Evolutionary conservation across 441 rosid species (phyloP), one percentile per base, ranked within the genome.

Genomic region (Populus hybrid): DNA sequence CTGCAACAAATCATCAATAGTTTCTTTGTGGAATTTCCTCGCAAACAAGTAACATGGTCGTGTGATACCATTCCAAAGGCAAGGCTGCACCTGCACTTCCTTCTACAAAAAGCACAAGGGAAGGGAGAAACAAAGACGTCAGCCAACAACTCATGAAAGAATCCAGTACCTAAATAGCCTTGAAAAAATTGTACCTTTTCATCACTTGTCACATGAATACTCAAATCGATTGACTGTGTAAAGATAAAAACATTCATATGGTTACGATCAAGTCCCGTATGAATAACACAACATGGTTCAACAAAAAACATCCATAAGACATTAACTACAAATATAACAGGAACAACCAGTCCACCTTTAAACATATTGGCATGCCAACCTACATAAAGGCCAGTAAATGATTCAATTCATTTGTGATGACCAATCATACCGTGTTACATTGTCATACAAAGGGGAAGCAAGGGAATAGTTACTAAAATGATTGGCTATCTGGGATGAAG

Each of bases 41-140:
- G 97, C 99, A 7, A 94, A 94, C 57, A 95, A 86, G 89, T 90
- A 91, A 75, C 99, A 95, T 0, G 99, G 99, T 23, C 97, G 90
- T 74, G 85, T 86, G 64, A 88, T 92, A 18, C 99, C 98, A 46
- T 94, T 95, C 99, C 99, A 95, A 65, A 87, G 76, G 81, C 98
- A 94, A 34, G 91, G 89, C 81, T 87, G 87, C 36, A 83, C 77
- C 81, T 84, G 85, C 80, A 83, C 93, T 70, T 87, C 86, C 84
- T 83, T 90, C 90, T 90, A 89, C 70, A 76, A 65, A 80, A 69
- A 28, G 32, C 38, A 38, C 38, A 40, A 69, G 32, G 34, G 50
- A 68, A 61, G 24, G 78, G 26, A 72, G 18, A 6, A 20, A 36
- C 5, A 14, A 18, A 59, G 14, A 36, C 2, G 67, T 74, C 59